A percentile compares a stretch with the other conserved stretches of the same genome.
Conservation (phyloP, 768 basidiomycete species). For the Tulasnella sp. region DNA sequence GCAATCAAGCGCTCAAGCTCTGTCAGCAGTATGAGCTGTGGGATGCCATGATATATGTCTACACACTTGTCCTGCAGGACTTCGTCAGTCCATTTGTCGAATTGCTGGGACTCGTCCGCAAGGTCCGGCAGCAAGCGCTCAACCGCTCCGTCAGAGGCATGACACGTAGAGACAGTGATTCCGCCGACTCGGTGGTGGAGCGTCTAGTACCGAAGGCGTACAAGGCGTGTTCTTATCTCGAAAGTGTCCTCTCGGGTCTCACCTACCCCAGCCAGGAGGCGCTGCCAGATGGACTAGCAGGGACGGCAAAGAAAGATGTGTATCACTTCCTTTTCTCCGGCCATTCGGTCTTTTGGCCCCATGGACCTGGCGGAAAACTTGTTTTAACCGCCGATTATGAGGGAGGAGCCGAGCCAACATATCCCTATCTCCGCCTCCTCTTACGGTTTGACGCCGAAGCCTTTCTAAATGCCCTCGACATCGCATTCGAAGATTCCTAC, state of each 20-base stretch:
- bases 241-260: conserved; percentile 69
- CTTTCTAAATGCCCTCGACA: conserved; percentile 86
- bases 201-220: conserved; percentile 65
- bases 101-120: conserved; percentile 66
- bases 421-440: conserved; percentile 79
- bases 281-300: conserved; percentile 55
- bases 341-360: conserved; percentile 69
- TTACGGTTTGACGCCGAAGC: conserved; percentile 89
- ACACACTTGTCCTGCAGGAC: conserved; percentile 79
- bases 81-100: conserved; percentile 86
- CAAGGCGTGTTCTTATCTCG: conserved; percentile 86
- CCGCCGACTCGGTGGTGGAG: conserved; percentile 36
- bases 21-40: conserved; percentile 79
- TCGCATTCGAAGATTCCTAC: conserved; percentile 89
- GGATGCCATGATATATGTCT: conserved; percentile 91
- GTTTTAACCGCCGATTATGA: conserved; percentile 70
- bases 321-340: conserved; percentile 83
- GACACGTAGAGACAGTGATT: not conserved
- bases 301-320: conserved; percentile 59
- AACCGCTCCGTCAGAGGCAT: conserved; percentile 21
- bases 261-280: conserved; percentile 79
- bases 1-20: conserved; percentile 82
- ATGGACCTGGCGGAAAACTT: conserved; percentile 59
- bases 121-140: conserved; percentile 39
- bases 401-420: conserved; percentile 70